Evolutionary conservation across 2,329 filamentous ascomycete species (phyloP).

Genomic region (Penicillium sp.): DNA sequence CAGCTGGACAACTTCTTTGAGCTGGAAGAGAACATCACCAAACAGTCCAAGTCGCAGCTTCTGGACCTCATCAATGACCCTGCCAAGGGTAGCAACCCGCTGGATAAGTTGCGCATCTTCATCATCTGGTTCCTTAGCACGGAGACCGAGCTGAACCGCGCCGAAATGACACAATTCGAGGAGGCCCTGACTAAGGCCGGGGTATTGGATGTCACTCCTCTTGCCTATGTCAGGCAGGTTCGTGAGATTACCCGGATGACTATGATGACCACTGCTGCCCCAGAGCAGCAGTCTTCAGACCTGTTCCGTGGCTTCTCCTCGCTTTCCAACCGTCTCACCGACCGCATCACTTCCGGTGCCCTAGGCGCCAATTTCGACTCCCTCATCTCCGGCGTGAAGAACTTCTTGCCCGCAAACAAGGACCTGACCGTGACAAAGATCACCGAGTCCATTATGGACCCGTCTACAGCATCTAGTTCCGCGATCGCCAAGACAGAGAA

Average conservation of each 20-base stretch:
- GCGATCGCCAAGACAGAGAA: conserved; percentile 95
- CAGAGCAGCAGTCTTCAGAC: conserved; percentile 64
- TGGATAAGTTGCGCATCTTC: conserved; percentile 90
- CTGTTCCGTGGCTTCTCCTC: conserved; percentile 92
- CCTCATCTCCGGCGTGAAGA: conserved; percentile 94
- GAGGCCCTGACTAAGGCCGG: conserved; percentile 76
- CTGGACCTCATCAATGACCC: conserved; percentile 80
- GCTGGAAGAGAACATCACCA: conserved; percentile 87
- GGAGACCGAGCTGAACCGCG: conserved; percentile 79
- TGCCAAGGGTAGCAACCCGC: conserved; percentile 77
- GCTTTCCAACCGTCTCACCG: conserved; percentile 87
- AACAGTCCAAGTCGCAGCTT: conserved; percentile 86
- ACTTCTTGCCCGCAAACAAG: conserved; percentile 93
- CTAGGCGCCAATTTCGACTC: conserved; percentile 87
- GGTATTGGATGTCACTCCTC: conserved; percentile 68
- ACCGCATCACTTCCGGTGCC: conserved; percentile 90
- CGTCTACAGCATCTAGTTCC: conserved; percentile 80
- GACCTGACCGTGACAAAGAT: conserved; percentile 98
- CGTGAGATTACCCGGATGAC: conserved; percentile 97
- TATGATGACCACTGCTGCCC: conserved; percentile 82
- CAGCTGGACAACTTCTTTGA: conserved; percentile 97
- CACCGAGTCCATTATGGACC: conserved; percentile 97
- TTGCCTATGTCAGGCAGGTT: conserved; percentile 87
- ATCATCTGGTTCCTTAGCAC: conserved; percentile 97
- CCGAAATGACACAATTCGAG: conserved; percentile 84